Evolutionary conservation across 495 filamentous ascomycete genomes (phyloP).

Genomic region (Penicillium desertorum): DNA sequence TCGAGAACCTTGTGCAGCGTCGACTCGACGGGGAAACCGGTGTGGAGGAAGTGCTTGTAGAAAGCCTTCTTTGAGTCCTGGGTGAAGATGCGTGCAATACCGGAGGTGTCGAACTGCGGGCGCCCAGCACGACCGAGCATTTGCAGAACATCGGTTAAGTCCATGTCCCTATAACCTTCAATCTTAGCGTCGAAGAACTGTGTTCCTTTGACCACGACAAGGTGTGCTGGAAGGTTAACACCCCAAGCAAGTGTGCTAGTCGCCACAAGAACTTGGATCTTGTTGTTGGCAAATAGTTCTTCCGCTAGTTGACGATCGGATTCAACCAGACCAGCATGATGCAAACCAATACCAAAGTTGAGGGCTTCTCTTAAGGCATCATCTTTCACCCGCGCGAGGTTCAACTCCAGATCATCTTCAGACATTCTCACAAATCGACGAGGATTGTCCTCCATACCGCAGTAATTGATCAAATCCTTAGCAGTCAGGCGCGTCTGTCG

Average conservation of each 20-base stretch:
- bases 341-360: slow-evolving; percentile 93
- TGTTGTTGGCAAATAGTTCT: slow-evolving; percentile 94
- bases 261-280: slow-evolving; percentile 96
- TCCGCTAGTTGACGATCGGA: slow-evolving; percentile 87
- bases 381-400: slow-evolving; percentile 84
- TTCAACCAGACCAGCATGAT: slow-evolving; percentile 96
- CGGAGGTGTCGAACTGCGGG: slow-evolving; percentile 93
- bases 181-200: slow-evolving; percentile 98
- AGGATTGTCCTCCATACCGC: slow-evolving; percentile 97
- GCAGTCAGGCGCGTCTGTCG: slow-evolving; percentile 93
- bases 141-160: slow-evolving; percentile 95
- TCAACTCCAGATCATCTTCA: slow-evolving; percentile 86
- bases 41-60: slow-evolving; percentile 99
- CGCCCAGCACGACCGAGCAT: slow-evolving; percentile 96
- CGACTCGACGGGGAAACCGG: slow-evolving; percentile 96
- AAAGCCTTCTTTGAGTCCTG: slow-evolving; percentile 99
- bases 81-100: slow-evolving; percentile 94
- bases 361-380: slow-evolving; percentile 87
- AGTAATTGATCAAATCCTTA: slow-evolving; percentile 93
- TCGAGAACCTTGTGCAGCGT: slow-evolving; percentile 94
- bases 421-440: slow-evolving; percentile 89
- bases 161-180: slow-evolving; percentile 98
- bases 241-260: slow-evolving; percentile 98
- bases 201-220: slow-evolving; percentile 97
- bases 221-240: slow-evolving; percentile 94